Evolutionary conservation across 1,284 basidiomycete genomes (phyloP).

Genomic region (Marasmius sp.): DNA sequence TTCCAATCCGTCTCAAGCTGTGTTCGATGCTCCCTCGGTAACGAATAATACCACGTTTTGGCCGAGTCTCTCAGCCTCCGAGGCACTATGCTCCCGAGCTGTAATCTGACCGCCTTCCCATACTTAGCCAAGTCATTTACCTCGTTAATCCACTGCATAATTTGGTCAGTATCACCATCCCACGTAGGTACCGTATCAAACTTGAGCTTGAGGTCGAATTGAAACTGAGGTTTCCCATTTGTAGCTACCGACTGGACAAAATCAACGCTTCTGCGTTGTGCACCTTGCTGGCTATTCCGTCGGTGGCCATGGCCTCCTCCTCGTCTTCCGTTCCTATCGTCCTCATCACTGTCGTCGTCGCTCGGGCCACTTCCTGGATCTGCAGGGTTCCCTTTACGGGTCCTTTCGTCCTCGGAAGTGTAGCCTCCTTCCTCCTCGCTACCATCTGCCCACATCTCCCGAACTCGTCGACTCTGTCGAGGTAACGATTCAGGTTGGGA

Average conservation of each 20-base stretch:
- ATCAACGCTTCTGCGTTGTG: too few relatives aligned
- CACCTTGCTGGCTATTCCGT: too few relatives aligned
- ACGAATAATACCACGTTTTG: slow-evolving; percentile 2
- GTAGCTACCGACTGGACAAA: background rate
- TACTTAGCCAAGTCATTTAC: slow-evolving; percentile 2
- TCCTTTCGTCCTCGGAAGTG: too few relatives aligned
- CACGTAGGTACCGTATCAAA: slow-evolving; percentile 5
- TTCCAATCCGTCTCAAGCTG: background rate
- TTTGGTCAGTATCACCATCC: slow-evolving; percentile 5
- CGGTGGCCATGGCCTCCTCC: too few relatives aligned
- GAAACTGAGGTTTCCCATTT: background rate
- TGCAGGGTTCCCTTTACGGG: too few relatives aligned
- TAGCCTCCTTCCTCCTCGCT: too few relatives aligned
- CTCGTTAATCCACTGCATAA: slow-evolving; percentile 2
- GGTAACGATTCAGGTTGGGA: too few relatives aligned
- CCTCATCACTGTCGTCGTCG: too few relatives aligned
- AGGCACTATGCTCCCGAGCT: slow-evolving; percentile 1
- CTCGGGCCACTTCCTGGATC: too few relatives aligned
- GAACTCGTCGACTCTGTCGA: too few relatives aligned
- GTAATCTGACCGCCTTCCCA: background rate
- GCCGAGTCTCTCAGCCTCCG: background rate
- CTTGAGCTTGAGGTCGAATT: slow-evolving; percentile 5
- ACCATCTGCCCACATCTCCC: too few relatives aligned
- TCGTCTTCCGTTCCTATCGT: too few relatives aligned
- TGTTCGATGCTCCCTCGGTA: background rate